A percentile compares a stretch with the other conserved stretches of the same genome.
phyloP scores from a whole-genome alignment of 108 stramenopile genomes.

The Nitzschia palea region DNA sequence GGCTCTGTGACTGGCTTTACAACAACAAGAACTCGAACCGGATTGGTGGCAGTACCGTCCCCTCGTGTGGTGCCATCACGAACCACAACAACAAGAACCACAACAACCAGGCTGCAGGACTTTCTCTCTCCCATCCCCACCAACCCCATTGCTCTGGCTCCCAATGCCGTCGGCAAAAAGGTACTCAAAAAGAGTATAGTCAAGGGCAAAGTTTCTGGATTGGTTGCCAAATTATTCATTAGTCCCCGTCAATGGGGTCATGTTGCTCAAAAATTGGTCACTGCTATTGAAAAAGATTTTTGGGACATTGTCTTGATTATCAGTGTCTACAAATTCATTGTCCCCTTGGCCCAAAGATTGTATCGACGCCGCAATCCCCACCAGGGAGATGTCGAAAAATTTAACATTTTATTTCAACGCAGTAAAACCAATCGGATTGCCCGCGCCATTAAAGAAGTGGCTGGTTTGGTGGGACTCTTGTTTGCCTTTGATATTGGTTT shows the following conservation, averaged over 20 bases:
- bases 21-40: too few relatives aligned
- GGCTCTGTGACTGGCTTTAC: too few relatives aligned
- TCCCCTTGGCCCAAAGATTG: not conserved
- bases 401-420: not conserved
- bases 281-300: not conserved
- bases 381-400: not conserved
- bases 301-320: slow-evolving; percentile 4
- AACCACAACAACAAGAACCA: too few relatives aligned
- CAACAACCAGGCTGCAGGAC: too few relatives aligned
- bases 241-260: not conserved
- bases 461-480: not conserved
- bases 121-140: too few relatives aligned
- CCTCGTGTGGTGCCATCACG: too few relatives aligned
- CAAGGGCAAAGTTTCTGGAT: not conserved
- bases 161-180: not conserved
- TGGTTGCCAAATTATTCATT: not conserved
- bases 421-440: slow-evolving; percentile 8
- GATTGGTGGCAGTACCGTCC: too few relatives aligned
- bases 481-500: slow-evolving; percentile 4
- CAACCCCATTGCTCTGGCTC: not conserved
- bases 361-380: not conserved
- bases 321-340: not conserved
- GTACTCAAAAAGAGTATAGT: not conserved
- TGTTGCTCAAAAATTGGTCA: not conserved
- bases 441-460: not conserved